Percentiles rank a stretch among this genome's conserved stretches.
These are phyloP conservation scores for Dactylellina leptospora DNA, from an alignment of 2,329 filamentous ascomycete genomes.

Conservation along the genomic window DNA sequence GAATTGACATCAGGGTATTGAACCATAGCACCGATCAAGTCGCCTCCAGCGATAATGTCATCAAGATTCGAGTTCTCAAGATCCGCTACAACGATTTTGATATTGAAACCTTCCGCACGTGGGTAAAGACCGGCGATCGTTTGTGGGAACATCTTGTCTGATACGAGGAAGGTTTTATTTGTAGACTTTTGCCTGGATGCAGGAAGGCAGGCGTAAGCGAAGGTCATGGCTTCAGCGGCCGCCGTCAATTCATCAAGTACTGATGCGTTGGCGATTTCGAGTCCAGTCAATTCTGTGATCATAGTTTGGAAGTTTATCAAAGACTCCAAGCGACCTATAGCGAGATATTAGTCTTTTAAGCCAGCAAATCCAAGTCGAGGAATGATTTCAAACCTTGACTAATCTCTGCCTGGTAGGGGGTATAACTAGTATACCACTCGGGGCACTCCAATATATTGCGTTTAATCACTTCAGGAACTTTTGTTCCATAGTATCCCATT, in stretches of 20 bases:
- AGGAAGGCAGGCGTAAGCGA: slow-evolving; percentile 81
- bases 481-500: slow-evolving; percentile 85
- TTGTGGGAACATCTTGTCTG: slow-evolving; percentile 81
- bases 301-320: slow-evolving; percentile 95
- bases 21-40: slow-evolving; percentile 87
- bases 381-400: slow-evolving; percentile 71
- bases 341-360: slow-evolving; percentile 8
- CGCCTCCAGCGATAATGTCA: slow-evolving; percentile 73
- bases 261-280: slow-evolving; percentile 89
- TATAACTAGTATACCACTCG: slow-evolving; percentile 98
- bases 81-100: slow-evolving; percentile 78
- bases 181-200: slow-evolving; percentile 74
- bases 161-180: slow-evolving; percentile 85
- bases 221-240: slow-evolving; percentile 93
- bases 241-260: slow-evolving; percentile 91
- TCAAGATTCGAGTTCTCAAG: slow-evolving; percentile 65
- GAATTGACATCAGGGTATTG: slow-evolving; percentile 75
- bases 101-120: slow-evolving; percentile 89
- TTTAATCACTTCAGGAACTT: slow-evolving; percentile 88
- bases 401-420: slow-evolving; percentile 96
- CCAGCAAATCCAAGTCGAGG: too few relatives aligned
- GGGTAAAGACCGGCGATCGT: slow-evolving; percentile 84
- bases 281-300: slow-evolving; percentile 83
- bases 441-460: slow-evolving; percentile 91
- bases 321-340: slow-evolving; percentile 77